Evolutionary conservation across 106 monocot genomes (phyloP).

Genomic region (Apostasia shenzhenica): DNA sequence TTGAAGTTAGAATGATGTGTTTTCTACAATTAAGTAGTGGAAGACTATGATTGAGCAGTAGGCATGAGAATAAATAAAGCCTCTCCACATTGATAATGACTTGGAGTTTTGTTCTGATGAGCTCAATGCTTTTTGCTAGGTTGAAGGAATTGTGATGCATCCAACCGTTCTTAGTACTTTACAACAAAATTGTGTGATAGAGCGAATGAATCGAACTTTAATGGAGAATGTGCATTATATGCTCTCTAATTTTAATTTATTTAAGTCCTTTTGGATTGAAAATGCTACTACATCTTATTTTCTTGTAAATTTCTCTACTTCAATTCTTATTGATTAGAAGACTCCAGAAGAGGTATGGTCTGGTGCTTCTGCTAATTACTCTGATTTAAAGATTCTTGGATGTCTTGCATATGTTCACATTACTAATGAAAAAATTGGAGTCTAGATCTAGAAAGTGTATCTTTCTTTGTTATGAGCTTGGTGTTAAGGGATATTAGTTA

Average conservation of each 20-base stretch:
- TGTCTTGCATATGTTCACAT: not conserved
- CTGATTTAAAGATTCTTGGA: not conserved
- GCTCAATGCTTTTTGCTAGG: not conserved
- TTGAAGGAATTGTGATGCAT: not conserved
- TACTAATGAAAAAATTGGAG: not conserved
- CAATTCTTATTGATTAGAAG: not conserved
- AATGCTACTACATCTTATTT: not conserved
- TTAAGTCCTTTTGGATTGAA: not conserved
- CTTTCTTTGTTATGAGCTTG: not conserved
- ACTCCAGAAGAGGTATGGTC: conserved; percentile 1
- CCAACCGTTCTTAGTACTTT: not conserved
- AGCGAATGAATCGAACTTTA: not conserved
- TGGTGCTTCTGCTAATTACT: not conserved
- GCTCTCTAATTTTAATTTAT: not conserved
- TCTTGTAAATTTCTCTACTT: not conserved
- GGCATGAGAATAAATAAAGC: not conserved
- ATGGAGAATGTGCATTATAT: not conserved
- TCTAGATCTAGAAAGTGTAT: not conserved
- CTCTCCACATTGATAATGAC: not conserved
- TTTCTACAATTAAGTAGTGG: not conserved
- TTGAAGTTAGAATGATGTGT: not conserved
- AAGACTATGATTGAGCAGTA: not conserved
- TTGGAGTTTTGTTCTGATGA: not conserved
- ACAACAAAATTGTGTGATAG: not conserved
- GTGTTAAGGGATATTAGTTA: not conserved